Evolutionary conservation across 805 yeast species (phyloP).

Genomic region (Starmerella stigmatis): DNA sequence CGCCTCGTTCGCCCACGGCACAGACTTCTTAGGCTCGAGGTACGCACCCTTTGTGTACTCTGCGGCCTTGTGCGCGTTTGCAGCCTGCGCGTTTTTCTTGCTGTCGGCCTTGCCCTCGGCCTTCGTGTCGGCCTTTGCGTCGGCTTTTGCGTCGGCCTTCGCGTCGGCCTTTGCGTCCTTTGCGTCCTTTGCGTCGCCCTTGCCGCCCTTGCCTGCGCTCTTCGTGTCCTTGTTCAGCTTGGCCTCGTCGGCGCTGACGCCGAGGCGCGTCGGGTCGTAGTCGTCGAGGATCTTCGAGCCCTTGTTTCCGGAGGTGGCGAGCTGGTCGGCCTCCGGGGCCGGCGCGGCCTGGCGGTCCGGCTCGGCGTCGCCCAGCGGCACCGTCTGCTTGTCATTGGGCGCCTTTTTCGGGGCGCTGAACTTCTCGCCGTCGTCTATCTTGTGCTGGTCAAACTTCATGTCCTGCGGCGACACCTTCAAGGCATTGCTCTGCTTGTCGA

Average conservation of each 20-base stretch:
- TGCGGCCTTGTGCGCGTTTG: not conserved
- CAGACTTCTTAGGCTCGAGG: conserved; percentile 2
- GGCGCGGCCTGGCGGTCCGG: not conserved
- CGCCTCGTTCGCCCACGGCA: not conserved
- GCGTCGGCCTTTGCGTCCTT: conserved; percentile 1
- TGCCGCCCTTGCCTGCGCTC: conserved; percentile 1
- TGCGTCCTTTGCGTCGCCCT: not conserved
- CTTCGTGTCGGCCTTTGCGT: not conserved
- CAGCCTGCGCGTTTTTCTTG: not conserved
- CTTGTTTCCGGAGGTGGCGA: conserved; percentile 23
- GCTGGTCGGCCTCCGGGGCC: conserved; percentile 21
- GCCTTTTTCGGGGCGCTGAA: conserved; percentile 25
- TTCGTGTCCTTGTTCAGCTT: conserved; percentile 9
- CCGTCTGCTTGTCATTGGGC: conserved; percentile 20
- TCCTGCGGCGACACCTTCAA: conserved; percentile 31
- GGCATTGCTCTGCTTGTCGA: conserved; percentile 26
- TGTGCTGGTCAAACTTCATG: conserved; percentile 24
- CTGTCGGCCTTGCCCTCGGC: conserved; percentile 1
- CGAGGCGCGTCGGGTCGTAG: conserved; percentile 31
- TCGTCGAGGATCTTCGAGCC: conserved; percentile 31
- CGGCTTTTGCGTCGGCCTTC: not conserved
- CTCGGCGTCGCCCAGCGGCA: conserved; percentile 1
- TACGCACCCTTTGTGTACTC: not conserved
- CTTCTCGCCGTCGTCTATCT: conserved; percentile 24
- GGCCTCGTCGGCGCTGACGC: conserved; percentile 26